A percentile compares a stretch with the other conserved stretches of the same genome.
These are phyloP conservation scores for Acacia confusa DNA, from an alignment of 306 rosid genomes.

Conservation along the genomic window DNA sequence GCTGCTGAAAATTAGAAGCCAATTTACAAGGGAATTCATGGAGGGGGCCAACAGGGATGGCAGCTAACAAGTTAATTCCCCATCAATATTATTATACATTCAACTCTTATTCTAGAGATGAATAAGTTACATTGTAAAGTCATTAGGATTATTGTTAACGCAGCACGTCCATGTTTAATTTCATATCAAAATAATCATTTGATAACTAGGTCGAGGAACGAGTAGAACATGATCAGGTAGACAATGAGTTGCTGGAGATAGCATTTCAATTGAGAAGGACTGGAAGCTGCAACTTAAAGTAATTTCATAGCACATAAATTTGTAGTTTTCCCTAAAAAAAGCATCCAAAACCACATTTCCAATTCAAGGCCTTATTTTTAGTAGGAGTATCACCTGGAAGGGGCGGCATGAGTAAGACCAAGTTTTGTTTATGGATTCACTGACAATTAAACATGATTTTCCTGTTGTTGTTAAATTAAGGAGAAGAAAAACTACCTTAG, in stretches of 20 bases:
- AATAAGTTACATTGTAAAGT: slow-evolving; percentile 5
- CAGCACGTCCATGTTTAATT: neutral
- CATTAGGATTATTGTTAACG: slow-evolving; percentile 17
- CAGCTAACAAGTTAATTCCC: slow-evolving; percentile 7
- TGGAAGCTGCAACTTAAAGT: neutral
- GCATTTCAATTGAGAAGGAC: neutral
- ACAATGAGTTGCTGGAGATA: neutral
- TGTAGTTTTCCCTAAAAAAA: neutral
- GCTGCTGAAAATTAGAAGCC: slow-evolving; percentile 16
- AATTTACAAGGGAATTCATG: slow-evolving; percentile 18
- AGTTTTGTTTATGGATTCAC: slow-evolving; percentile 12
- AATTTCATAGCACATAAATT: neutral
- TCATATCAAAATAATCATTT: slow-evolving; percentile 20
- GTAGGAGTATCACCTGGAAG: neutral
- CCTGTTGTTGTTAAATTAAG: slow-evolving; percentile 19
- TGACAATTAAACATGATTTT: slow-evolving; percentile 12
- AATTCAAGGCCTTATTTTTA: neutral
- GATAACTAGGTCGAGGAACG: neutral
- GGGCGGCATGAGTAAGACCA: slow-evolving; percentile 1
- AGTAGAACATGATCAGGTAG: neutral
- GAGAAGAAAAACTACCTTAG: slow-evolving; percentile 61
- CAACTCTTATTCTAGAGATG: slow-evolving; percentile 10
- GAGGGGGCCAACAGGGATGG: neutral
- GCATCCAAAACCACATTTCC: neutral
- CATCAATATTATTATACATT: slow-evolving; percentile 11